Evolutionary conservation across 2,329 filamentous ascomycete species (phyloP).

Genomic region (Sarocladiaceae sp.): DNA sequence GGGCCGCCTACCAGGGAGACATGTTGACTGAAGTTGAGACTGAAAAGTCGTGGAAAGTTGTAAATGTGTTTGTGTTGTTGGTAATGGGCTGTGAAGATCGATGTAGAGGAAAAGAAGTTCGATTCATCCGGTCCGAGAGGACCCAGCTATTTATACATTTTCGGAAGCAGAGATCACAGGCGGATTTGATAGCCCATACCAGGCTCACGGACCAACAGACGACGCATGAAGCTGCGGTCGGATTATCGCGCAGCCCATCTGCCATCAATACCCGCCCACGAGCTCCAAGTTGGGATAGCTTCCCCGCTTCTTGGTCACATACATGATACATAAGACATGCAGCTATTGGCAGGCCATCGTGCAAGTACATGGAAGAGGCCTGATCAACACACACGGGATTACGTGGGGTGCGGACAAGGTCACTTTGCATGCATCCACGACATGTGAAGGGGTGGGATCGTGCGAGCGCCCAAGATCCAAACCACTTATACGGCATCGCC

Average conservation of each 20-base stretch:
- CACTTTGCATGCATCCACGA: not conserved
- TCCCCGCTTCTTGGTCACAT: constrained; percentile 6
- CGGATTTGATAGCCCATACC: too few species aligned
- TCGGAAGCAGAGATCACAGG: too few species aligned
- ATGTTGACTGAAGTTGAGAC: not conserved
- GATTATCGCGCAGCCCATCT: too few species aligned
- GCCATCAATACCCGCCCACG: too few species aligned
- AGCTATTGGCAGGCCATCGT: too few species aligned
- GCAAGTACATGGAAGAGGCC: too few species aligned
- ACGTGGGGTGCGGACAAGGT: not conserved
- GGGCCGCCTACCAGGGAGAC: constrained; percentile 1
- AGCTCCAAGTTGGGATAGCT: not conserved
- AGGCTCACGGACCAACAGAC: too few species aligned
- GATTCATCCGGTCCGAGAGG: not conserved
- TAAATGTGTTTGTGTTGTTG: not conserved
- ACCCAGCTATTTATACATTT: constrained; percentile 10
- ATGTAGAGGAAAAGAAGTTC: not conserved
- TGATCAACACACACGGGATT: not conserved
- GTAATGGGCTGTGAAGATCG: not conserved
- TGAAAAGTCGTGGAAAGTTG: not conserved
- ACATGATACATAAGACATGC: constrained; percentile 8
- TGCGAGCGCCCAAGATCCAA: not conserved
- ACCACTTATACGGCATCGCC: constrained; percentile 4
- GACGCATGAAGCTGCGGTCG: too few species aligned
- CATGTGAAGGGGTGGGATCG: not conserved